These are phyloP conservation scores for Venturia effusa DNA, from an alignment of 2,329 filamentous ascomycete genomes.

Conservation along the genomic window DNA sequence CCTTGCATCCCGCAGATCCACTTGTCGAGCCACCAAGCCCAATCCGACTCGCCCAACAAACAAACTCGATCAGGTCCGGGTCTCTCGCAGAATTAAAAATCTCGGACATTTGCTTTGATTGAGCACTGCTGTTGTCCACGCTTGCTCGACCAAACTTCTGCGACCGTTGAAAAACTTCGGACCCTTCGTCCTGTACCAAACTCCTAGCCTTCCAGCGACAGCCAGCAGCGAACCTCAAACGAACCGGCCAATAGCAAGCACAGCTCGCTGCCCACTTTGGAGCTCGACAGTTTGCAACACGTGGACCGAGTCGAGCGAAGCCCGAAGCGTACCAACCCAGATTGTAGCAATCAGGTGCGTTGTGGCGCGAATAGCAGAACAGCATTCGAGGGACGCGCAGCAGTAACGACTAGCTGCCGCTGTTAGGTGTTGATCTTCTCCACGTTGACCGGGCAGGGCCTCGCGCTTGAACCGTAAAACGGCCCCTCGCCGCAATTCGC, in stretches of 20 bases:
- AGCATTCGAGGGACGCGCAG: background rate
- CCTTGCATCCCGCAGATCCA: conserved; percentile 5
- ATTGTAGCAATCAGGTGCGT: background rate
- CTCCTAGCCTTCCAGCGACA: background rate
- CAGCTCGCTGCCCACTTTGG: background rate
- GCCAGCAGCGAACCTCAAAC: background rate
- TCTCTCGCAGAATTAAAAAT: background rate
- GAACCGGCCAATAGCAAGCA: background rate
- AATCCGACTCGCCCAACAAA: background rate
- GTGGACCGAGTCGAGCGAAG: background rate
- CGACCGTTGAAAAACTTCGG: background rate
- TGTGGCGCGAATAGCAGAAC: background rate
- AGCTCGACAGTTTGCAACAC: conserved; percentile 1
- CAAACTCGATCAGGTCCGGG: background rate
- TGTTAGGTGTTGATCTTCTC: background rate
- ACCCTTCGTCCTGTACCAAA: background rate
- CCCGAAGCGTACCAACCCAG: background rate
- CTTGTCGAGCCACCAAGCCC: background rate
- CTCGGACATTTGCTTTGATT: background rate
- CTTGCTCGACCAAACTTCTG: background rate
- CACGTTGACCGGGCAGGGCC: background rate
- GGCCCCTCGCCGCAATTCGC: background rate
- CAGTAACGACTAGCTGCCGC: conserved; percentile 5
- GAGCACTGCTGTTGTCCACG: background rate
- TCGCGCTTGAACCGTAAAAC: background rate